phyloP scores from a whole-genome alignment of 805 yeast genomes.

The Candida ipomoeae region DNA sequence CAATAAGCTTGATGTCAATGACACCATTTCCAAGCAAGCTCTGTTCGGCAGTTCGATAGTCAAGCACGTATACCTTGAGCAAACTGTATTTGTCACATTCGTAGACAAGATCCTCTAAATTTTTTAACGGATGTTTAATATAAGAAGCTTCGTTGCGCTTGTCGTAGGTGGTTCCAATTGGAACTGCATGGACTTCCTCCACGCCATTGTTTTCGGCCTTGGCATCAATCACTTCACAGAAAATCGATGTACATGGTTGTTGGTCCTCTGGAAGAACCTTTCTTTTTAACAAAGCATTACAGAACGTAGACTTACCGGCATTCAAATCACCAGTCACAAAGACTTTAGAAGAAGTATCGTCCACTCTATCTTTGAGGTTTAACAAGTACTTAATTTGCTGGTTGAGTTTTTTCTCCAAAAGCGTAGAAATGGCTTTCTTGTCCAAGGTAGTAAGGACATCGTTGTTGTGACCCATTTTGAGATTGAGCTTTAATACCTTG shows the following conservation, averaged over 20 bases:
- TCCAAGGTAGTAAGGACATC: conserved; percentile 57
- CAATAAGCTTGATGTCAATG: conserved; percentile 87
- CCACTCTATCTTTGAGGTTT: conserved; percentile 76
- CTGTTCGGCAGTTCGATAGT: conserved; percentile 59
- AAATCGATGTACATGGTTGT: conserved; percentile 95
- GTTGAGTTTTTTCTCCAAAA: conserved; percentile 64
- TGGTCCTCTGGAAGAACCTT: conserved; percentile 90
- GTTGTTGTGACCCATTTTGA: conserved; percentile 47
- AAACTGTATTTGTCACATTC: conserved; percentile 68
- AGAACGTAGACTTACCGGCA: conserved; percentile 93
- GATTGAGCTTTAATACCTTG: conserved; percentile 57
- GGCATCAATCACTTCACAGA: conserved; percentile 90
- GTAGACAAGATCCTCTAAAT: conserved; percentile 66
- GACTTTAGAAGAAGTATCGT: conserved; percentile 89
- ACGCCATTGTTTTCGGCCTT: conserved; percentile 58
- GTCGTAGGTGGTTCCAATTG: conserved; percentile 50
- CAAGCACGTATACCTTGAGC: conserved; percentile 78
- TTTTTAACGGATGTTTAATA: conserved; percentile 48
- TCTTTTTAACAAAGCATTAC: conserved; percentile 81
- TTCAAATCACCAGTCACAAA: conserved; percentile 95
- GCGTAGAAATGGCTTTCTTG: conserved; percentile 60
- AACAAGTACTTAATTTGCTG: conserved; percentile 64
- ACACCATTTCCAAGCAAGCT: conserved; percentile 84
- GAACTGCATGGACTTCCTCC: conserved; percentile 93
- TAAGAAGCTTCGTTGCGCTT: conserved; percentile 62